phyloP scores from a whole-genome alignment of 2,329 filamentous ascomycete genomes.

The Neonectria ditissima region DNA sequence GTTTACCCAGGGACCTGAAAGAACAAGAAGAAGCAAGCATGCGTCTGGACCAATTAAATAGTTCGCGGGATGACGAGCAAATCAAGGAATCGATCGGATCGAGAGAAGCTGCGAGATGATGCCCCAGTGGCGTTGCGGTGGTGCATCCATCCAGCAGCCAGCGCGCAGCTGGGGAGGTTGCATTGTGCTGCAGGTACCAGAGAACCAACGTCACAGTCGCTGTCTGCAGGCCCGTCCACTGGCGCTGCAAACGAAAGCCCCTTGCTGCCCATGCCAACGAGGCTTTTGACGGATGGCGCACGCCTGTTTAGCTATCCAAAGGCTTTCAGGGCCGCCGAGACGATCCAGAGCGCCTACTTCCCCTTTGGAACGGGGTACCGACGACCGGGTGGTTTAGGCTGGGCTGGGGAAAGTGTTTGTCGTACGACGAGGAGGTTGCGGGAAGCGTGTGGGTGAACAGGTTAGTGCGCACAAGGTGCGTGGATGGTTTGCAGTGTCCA shows the following conservation, averaged over 20 bases:
- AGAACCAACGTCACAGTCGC: constrained; percentile 18
- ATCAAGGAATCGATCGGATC: constrained; percentile 1
- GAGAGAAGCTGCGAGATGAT: constrained; percentile 14
- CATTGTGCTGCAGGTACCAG: constrained; percentile 43
- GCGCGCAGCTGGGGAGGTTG: constrained; percentile 28
- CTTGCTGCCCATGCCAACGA: background rate
- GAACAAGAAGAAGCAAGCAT: background rate
- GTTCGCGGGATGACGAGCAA: background rate
- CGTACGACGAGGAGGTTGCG: constrained; percentile 38
- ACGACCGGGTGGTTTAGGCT: constrained; percentile 32
- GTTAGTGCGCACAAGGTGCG: constrained; percentile 14
- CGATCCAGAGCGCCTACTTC: constrained; percentile 22
- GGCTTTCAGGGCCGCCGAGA: constrained; percentile 4
- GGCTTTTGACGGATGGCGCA: background rate
- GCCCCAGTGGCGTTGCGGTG: constrained; percentile 8
- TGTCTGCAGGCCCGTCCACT: constrained; percentile 7
- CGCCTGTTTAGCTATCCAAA: background rate
- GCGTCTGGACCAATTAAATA: background rate
- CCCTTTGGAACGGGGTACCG: constrained; percentile 25
- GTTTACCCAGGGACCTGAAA: constrained; percentile 3
- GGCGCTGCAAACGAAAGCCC: background rate
- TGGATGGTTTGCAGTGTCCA: constrained; percentile 7
- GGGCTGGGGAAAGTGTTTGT: constrained; percentile 34
- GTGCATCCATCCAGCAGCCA: constrained; percentile 17
- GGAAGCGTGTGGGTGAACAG: constrained; percentile 24